Conservation (phyloP, 495 filamentous ascomycete species). For the Aspergillus heteromorphus region DNA sequence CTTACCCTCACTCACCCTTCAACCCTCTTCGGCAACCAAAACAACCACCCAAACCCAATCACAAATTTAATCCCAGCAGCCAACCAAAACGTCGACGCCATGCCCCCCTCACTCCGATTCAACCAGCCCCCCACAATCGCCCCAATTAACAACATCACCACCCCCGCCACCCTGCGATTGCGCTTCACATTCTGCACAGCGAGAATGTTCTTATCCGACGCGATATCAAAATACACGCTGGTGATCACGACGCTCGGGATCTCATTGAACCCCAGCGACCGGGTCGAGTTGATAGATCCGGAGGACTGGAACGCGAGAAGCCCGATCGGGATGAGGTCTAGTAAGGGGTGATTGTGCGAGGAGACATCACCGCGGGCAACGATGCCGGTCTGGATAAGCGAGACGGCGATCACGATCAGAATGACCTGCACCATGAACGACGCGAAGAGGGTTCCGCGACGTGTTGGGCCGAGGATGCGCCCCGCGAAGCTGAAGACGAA, state of each 20-base stretch:
- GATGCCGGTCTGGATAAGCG: conserved; percentile 47
- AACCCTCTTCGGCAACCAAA: not conserved
- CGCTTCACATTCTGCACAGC: conserved; percentile 21
- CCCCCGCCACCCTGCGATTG: conserved; percentile 9
- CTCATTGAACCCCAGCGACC: conserved; percentile 61
- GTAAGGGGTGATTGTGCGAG: conserved; percentile 28
- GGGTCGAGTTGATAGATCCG: conserved; percentile 59
- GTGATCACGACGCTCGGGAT: conserved; percentile 71
- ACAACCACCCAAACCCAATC: conserved; percentile 8
- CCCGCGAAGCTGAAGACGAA: conserved; percentile 24
- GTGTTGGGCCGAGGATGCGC: conserved; percentile 29
- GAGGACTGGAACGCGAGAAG: conserved; percentile 67
- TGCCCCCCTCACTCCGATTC: conserved; percentile 12
- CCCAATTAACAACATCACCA: conserved; percentile 13
- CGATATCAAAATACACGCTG: conserved; percentile 63
- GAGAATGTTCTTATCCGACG: conserved; percentile 51
- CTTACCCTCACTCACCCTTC: not conserved
- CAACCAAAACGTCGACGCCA: conserved; percentile 14
- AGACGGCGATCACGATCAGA: conserved; percentile 53
- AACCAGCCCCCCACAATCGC: conserved; percentile 15
- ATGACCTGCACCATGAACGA: conserved; percentile 54
- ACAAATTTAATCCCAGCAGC: conserved; percentile 10
- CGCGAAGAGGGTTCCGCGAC: conserved; percentile 47
- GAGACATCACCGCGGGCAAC: conserved; percentile 37
- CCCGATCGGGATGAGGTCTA: conserved; percentile 52